Evolutionary conservation across 176 grass and related monocot species (phyloP).

Genomic region (Aegilops bicornis): DNA sequence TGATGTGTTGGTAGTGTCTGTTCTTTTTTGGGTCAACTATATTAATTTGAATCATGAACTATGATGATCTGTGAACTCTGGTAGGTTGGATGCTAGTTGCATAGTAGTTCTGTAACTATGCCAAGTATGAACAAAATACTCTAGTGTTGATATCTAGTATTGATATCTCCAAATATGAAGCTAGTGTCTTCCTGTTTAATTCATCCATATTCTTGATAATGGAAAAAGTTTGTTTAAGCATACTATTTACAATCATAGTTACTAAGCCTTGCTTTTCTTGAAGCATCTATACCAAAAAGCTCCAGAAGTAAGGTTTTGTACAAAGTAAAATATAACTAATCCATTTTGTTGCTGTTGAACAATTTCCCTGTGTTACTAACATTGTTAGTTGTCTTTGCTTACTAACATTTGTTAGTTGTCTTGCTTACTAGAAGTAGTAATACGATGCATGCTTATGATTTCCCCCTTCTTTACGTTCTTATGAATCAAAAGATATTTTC

Average conservation of each 20-base stretch:
- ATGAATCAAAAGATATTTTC: background rate
- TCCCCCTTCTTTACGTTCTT: background rate
- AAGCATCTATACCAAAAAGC: background rate
- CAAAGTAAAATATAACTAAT: constrained; percentile 13
- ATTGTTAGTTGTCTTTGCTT: constrained; percentile 12
- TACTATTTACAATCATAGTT: background rate
- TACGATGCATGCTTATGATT: background rate
- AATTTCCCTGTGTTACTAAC: background rate
- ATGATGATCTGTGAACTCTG: background rate
- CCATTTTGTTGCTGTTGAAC: background rate
- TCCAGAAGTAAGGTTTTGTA: constrained; percentile 4
- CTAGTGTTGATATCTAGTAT: background rate
- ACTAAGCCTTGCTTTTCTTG: background rate
- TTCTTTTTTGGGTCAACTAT: constrained; percentile 1
- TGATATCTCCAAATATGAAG: background rate
- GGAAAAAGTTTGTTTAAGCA: background rate
- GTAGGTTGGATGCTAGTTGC: background rate
- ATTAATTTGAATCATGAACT: constrained; percentile 13
- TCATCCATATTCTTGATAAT: background rate
- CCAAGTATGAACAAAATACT: background rate
- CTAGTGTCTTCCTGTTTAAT: background rate
- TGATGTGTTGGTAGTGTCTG: background rate
- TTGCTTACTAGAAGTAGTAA: background rate
- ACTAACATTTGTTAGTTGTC: background rate
- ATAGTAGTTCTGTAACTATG: background rate